Conservation (phyloP, 139 green algal species). For the Coccomyxa sp. region DNA sequence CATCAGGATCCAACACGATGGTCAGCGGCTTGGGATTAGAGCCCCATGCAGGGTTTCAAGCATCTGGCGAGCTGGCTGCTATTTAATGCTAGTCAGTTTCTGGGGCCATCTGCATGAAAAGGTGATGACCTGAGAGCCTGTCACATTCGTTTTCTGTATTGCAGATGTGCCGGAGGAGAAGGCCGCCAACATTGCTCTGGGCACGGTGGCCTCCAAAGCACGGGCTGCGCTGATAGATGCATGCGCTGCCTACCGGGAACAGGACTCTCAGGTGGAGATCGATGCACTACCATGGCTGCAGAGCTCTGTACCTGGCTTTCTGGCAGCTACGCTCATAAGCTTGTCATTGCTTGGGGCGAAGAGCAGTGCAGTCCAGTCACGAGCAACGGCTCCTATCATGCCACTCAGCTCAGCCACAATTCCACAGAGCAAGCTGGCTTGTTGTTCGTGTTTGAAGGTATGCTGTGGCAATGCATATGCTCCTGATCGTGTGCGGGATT, state of each 20-base stretch:
- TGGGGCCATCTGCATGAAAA: neutral
- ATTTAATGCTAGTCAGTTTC: neutral
- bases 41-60: neutral
- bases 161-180: constrained; percentile 23
- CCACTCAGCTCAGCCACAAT: neutral
- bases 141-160: neutral
- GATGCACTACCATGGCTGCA: neutral
- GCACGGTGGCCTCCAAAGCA: constrained; percentile 20
- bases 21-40: no score
- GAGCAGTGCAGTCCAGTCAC: neutral
- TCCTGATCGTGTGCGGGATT: neutral
- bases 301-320: neutral
- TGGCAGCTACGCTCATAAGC: neutral
- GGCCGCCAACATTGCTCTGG: constrained; percentile 24
- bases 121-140: neutral
- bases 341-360: neutral
- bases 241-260: constrained; percentile 27
- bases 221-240: constrained; percentile 30
- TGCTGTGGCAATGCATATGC: neutral
- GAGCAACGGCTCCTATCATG: no score
- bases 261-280: constrained; percentile 1
- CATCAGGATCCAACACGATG: neutral
- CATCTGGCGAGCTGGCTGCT: neutral
- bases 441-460: neutral
- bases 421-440: neutral